These are phyloP conservation scores for Saussurea involucrata DNA, from an alignment of 129 eudicot species.

Conservation along the genomic window DNA sequence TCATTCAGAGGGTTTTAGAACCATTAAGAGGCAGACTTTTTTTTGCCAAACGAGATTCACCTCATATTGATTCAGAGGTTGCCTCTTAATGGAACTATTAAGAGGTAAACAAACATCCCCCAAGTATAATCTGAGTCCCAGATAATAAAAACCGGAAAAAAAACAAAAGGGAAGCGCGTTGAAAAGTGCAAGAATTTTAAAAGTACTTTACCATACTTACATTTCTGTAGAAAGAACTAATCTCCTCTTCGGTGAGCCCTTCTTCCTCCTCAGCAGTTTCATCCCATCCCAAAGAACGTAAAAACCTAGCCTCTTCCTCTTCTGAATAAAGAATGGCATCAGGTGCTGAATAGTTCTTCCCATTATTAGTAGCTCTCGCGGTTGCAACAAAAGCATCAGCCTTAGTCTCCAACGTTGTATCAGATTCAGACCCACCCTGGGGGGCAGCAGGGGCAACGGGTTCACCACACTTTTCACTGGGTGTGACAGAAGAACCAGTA, in stretches of 20 bases:
- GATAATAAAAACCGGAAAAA: not conserved
- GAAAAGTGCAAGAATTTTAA: not conserved
- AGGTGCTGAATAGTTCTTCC: constrained; percentile 32
- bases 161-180: not conserved
- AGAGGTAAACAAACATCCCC: too few relatives aligned
- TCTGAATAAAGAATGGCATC: constrained; percentile 40
- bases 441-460: constrained; percentile 19
- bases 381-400: constrained; percentile 24
- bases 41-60: too few relatives aligned
- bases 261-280: constrained; percentile 85
- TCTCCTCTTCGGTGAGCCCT: constrained; percentile 97
- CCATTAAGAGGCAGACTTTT: too few relatives aligned
- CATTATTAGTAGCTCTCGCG: constrained; percentile 20
- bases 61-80: too few relatives aligned
- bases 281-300: constrained; percentile 91
- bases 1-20: too few relatives aligned
- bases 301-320: constrained; percentile 89
- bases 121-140: not conserved
- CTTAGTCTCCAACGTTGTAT: constrained; percentile 13
- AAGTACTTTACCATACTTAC: constrained; percentile 31
- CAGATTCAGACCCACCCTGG: constrained; percentile 19
- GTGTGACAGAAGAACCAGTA: constrained; percentile 32
- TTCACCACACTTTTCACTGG: constrained; percentile 46
- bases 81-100: too few relatives aligned
- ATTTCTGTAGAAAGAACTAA: constrained; percentile 64